Conservation (phyloP, 805 yeast genomes). For the Wickerhamomyces chaumierensis region DNA sequence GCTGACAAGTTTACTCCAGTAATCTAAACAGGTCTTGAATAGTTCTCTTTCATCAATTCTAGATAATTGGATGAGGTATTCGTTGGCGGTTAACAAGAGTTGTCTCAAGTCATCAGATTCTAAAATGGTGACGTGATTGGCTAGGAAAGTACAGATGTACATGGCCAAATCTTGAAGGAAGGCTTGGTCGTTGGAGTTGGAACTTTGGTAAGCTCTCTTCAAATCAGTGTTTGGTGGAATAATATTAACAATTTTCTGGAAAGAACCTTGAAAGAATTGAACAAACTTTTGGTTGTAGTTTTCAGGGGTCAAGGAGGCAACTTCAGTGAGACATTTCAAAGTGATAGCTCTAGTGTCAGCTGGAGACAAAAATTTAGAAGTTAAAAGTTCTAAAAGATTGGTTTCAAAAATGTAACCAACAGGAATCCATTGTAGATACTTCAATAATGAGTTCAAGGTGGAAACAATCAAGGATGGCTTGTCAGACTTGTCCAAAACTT, state of each 20-base stretch:
- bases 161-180: constrained; percentile 91
- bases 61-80: constrained; percentile 74
- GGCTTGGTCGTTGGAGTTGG: constrained; percentile 79
- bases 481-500: constrained; percentile 82
- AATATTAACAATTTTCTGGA: constrained; percentile 56
- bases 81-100: constrained; percentile 60
- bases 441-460: constrained; percentile 70
- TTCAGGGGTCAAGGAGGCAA: constrained; percentile 55
- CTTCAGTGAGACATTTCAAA: constrained; percentile 88
- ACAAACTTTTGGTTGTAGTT: constrained; percentile 49
- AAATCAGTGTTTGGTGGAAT: constrained; percentile 69
- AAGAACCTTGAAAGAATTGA: constrained; percentile 56
- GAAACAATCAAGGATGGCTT: constrained; percentile 76
- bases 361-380: constrained; percentile 67
- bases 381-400: constrained; percentile 57
- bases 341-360: constrained; percentile 75
- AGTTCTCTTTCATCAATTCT: constrained; percentile 91
- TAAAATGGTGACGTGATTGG: constrained; percentile 56
- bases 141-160: constrained; percentile 77
- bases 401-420: constrained; percentile 84
- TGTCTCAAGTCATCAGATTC: constrained; percentile 50
- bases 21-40: constrained; percentile 90
- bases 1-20: constrained; percentile 83
- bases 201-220: constrained; percentile 57
- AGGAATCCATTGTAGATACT: constrained; percentile 94